These are phyloP conservation scores for Erucastrum elatum DNA, from an alignment of 345 rosid genomes.

Conservation along the genomic window DNA sequence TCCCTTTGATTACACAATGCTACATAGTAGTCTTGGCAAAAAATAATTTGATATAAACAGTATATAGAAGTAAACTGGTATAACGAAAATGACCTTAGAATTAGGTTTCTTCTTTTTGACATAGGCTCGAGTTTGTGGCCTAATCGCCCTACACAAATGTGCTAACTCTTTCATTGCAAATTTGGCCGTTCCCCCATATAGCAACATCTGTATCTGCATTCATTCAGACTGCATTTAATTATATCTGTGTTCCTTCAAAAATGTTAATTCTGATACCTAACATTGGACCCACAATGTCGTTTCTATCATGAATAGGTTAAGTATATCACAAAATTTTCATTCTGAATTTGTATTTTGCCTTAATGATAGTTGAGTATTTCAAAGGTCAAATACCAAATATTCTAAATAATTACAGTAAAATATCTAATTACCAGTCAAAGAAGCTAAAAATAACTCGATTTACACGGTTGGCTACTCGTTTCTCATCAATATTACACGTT, in stretches of 20 bases:
- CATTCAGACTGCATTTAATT: conserved; percentile 24
- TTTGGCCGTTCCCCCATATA: conserved; percentile 27
- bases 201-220: conserved; percentile 24
- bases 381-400: background rate
- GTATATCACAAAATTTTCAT: background rate
- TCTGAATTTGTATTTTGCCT: background rate
- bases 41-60: background rate
- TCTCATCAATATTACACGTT: background rate
- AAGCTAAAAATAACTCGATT: background rate
- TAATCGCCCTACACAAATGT: conserved; percentile 31
- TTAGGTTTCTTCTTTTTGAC: conserved; percentile 38
- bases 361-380: background rate
- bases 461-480: background rate
- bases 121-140: conserved; percentile 29
- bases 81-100: conserved; percentile 1
- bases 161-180: conserved; percentile 17
- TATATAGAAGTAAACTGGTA: background rate
- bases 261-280: conserved; percentile 29
- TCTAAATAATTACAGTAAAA: background rate
- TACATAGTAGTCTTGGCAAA: background rate
- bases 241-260: background rate
- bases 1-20: background rate
- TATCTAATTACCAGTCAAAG: background rate
- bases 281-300: conserved; percentile 25
- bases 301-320: background rate